Evolutionary conservation across 129 eudicot genomes (phyloP).

Genomic region (Calendula officinalis): DNA sequence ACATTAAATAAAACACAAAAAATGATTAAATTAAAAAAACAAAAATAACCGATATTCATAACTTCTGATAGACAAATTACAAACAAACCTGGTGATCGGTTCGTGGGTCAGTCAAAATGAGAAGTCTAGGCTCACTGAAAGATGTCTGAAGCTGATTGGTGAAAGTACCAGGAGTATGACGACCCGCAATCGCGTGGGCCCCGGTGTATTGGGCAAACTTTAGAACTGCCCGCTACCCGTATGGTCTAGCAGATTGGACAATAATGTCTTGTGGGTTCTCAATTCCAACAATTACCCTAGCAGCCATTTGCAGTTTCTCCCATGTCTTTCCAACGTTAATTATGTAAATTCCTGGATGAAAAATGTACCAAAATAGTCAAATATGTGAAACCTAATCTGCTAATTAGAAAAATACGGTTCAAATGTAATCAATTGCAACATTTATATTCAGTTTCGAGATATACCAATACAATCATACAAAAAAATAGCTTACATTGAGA

Average conservation of each 20-base stretch:
- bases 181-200: slow-evolving; percentile 64
- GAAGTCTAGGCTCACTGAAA: slow-evolving; percentile 70
- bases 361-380: not conserved
- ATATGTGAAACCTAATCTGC: not conserved
- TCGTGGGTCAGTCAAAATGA: slow-evolving; percentile 70
- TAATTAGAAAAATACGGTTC: too few relatives aligned
- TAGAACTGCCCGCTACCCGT: slow-evolving; percentile 76
- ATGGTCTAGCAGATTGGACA: slow-evolving; percentile 80
- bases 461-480: not conserved
- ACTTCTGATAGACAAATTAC: too few relatives aligned
- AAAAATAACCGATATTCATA: not conserved
- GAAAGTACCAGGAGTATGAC: slow-evolving; percentile 81
- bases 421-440: not conserved
- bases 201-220: slow-evolving; percentile 77
- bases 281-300: slow-evolving; percentile 74
- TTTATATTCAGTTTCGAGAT: not conserved
- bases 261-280: slow-evolving; percentile 80
- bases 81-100: slow-evolving; percentile 64
- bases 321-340: slow-evolving; percentile 66
- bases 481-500: too few relatives aligned
- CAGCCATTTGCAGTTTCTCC: slow-evolving; percentile 84
- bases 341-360: slow-evolving; percentile 46
- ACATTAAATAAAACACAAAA: not conserved
- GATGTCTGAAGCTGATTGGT: slow-evolving; percentile 80
- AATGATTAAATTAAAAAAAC: not conserved